Conservation (phyloP, 352 stramenopile genomes). For the Globisporangium ultimum region DNA sequence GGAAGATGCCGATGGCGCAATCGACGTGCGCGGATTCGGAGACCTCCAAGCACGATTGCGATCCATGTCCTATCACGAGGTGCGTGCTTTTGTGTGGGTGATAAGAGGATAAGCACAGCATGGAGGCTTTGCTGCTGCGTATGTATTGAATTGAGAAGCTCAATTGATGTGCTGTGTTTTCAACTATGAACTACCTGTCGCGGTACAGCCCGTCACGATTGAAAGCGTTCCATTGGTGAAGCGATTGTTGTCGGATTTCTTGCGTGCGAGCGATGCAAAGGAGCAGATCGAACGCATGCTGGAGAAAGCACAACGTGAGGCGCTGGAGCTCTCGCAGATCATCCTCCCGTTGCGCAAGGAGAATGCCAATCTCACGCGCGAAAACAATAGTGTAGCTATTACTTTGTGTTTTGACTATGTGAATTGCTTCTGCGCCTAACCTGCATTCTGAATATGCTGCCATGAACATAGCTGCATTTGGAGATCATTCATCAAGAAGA, state of each 20-base stretch:
- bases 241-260: slow-evolving; percentile 54
- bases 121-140: background rate
- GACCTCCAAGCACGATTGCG: slow-evolving; percentile 59
- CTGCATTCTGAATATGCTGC: background rate
- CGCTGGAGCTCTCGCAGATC: slow-evolving; percentile 62
- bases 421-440: slow-evolving; percentile 38
- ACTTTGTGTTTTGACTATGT: background rate
- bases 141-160: background rate
- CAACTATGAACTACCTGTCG: too few relatives aligned
- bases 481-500: slow-evolving; percentile 85
- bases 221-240: slow-evolving; percentile 62
- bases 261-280: slow-evolving; percentile 22
- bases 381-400: slow-evolving; percentile 67
- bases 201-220: slow-evolving; percentile 39
- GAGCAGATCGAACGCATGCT: slow-evolving; percentile 39
- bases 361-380: slow-evolving; percentile 61
- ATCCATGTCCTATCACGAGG: slow-evolving; percentile 56
- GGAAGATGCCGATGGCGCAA: slow-evolving; percentile 23
- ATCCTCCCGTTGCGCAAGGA: slow-evolving; percentile 73
- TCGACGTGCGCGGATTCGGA: slow-evolving; percentile 45
- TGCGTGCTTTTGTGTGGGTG: slow-evolving; percentile 8
- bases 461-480: slow-evolving; percentile 45
- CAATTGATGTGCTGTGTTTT: background rate
- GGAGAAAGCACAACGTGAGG: slow-evolving; percentile 54
- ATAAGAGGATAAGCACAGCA: background rate